Percentiles rank a stretch among this genome's conserved stretches.
These are phyloP conservation scores for Lipomyces starkeyi DNA, from an alignment of 805 yeast species.

Conservation along the genomic window DNA sequence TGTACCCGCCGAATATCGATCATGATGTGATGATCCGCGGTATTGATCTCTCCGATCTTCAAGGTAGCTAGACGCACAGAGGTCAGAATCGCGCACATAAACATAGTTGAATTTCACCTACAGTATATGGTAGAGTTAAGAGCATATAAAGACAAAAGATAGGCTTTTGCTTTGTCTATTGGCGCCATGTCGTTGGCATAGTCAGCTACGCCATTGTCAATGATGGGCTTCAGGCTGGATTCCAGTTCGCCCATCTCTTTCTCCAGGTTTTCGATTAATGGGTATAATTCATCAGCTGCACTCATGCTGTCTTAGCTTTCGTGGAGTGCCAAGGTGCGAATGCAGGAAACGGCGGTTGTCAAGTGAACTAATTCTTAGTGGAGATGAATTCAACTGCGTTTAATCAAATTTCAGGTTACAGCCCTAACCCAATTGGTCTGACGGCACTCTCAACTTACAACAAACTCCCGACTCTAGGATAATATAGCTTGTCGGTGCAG, in stretches of 20 bases:
- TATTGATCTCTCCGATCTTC: conserved; percentile 18
- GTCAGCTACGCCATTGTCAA: conserved; percentile 4
- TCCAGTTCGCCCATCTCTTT: conserved; percentile 20
- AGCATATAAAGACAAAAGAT: conserved; percentile 26
- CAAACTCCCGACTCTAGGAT: no score
- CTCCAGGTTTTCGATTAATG: conserved; percentile 15
- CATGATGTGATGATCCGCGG: conserved; percentile 28
- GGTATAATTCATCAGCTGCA: conserved; percentile 1
- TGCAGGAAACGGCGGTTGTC: neutral
- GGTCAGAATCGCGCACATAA: neutral
- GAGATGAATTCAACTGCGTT: no score
- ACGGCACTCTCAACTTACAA: neutral
- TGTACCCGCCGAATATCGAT: conserved; percentile 31
- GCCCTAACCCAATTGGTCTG: neutral
- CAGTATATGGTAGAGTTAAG: conserved; percentile 32
- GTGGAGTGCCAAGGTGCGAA: neutral
- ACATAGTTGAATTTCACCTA: conserved; percentile 2
- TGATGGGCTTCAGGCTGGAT: conserved; percentile 11
- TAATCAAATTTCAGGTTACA: neutral
- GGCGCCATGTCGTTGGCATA: conserved; percentile 14
- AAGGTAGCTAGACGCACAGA: conserved; percentile 20
- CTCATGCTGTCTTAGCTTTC: neutral
- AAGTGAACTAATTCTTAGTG: neutral
- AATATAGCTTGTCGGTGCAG: neutral
- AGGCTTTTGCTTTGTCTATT: conserved; percentile 32